Percentiles rank a stretch among this genome's conserved stretches.
Conservation (phyloP, 2,329 filamentous ascomycete species). For the Talaromyces sp. region DNA sequence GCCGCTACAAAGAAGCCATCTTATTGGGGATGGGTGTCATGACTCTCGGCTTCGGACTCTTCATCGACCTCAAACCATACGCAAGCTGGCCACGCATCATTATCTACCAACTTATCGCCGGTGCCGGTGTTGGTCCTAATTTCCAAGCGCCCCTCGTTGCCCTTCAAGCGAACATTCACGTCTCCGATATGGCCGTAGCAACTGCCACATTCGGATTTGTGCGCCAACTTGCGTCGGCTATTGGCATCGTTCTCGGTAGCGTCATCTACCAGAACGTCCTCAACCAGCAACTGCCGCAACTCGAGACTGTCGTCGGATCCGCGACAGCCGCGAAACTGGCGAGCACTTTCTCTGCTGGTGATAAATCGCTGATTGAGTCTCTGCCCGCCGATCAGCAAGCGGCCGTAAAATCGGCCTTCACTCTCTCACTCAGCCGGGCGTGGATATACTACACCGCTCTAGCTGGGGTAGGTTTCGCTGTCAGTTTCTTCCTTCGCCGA, state of each 20-base stretch:
- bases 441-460: slow-evolving; percentile 51
- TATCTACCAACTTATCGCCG: slow-evolving; percentile 57
- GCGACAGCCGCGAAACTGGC: slow-evolving; percentile 26
- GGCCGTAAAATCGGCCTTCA: slow-evolving; percentile 43
- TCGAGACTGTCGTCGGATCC: slow-evolving; percentile 30
- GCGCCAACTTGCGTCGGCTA: slow-evolving; percentile 55
- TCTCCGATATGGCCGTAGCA: slow-evolving; percentile 60
- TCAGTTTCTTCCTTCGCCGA: slow-evolving; percentile 40
- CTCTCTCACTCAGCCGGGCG: slow-evolving; percentile 44
- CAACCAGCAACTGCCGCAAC: slow-evolving; percentile 27
- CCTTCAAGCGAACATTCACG: slow-evolving; percentile 60
- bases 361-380: slow-evolving; percentile 32
- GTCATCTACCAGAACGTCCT: slow-evolving; percentile 46
- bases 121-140: slow-evolving; percentile 61
- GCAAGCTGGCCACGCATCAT: slow-evolving; percentile 51
- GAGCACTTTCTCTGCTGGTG: slow-evolving; percentile 35
- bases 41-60: slow-evolving; percentile 64
- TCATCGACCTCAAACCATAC: slow-evolving; percentile 55
- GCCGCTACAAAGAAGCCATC: slow-evolving; percentile 62
- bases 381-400: slow-evolving; percentile 33
- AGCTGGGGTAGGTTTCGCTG: slow-evolving; percentile 34
- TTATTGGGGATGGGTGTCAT: slow-evolving; percentile 57
- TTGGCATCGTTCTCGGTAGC: slow-evolving; percentile 58
- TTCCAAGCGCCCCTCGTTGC: slow-evolving; percentile 63
- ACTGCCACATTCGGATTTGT: slow-evolving; percentile 62